Base-by-base conservation (phyloP, 164 flowering plant genomes). In the Liquidambar formosana region DNA sequence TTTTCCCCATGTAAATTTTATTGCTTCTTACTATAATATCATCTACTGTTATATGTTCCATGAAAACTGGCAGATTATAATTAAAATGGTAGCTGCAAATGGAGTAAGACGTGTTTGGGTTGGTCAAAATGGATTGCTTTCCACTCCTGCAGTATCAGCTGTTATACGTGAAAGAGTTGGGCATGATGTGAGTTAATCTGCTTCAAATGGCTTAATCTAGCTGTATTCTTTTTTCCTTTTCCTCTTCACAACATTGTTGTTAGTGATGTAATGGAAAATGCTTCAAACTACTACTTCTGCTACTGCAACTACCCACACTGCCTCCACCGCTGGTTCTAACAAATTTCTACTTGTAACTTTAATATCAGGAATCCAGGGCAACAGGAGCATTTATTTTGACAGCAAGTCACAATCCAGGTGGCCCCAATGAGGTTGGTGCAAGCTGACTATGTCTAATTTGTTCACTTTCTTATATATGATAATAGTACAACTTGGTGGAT, bases 331-430 rank as follows among this genome's bases (percentile, higher is more conserved):
- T 33, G 6, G 4, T 33, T 2, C 41, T 33, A 45, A 33, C 46
- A 61, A 48, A 41, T 62, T 57, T 18, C 9, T 19, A 10, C 41
- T 21, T 54, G 22, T 38, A 47, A 33, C 28, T 54, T 48, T 5
- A 65, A 69, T 63, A 16, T 63, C 84, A 96, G 97, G 97, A 97
- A 73, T 88, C 97, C 44, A 88, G 81, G 76, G 94, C 98, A 56
- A 72, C 87, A 41, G 99, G 99, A 51, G 89, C 87, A 65, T 96
- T 96, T 73, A 96, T 96, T 68, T 78, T 96, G 84, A 96, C 98
- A 16, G 98, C 99, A 63, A 96, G 99, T 81, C 99, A 96, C 79
- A 96, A 96, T 78, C 99, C 99, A 10, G 99, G 99, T 53, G 99
- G 99, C 51, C 98, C 98, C 19, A 44, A 75, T 80, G 99, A 93